Percentiles rank a stretch among this genome's conserved stretches.
phyloP scores from a whole-genome alignment of 2,329 filamentous ascomycete genomes.

The Ascomycota sp. region DNA sequence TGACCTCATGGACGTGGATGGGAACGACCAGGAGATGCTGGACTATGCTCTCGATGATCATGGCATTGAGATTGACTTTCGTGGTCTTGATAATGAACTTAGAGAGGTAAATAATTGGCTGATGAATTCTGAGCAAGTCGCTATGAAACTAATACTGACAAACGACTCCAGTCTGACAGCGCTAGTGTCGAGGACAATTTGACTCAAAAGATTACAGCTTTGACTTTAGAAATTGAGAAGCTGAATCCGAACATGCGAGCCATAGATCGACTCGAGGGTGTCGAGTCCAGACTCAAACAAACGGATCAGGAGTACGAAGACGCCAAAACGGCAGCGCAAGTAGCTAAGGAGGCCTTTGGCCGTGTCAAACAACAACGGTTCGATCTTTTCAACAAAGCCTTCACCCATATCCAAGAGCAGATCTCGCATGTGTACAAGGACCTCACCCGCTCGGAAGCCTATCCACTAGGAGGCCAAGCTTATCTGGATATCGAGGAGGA shows the following conservation, averaged over 20 bases:
- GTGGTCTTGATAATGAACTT: slow-evolving; percentile 60
- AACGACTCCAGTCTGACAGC: slow-evolving; percentile 39
- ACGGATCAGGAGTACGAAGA: slow-evolving; percentile 83
- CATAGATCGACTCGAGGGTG: slow-evolving; percentile 72
- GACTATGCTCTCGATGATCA: slow-evolving; percentile 62
- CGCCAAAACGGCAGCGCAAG: slow-evolving; percentile 52
- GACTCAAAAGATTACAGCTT: slow-evolving; percentile 52
- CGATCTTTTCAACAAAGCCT: slow-evolving; percentile 88
- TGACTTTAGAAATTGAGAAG: slow-evolving; percentile 71
- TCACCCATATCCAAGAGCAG: slow-evolving; percentile 84
- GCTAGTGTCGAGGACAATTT: slow-evolving; percentile 54
- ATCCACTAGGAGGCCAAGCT: slow-evolving; percentile 72
- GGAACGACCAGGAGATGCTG: slow-evolving; percentile 37
- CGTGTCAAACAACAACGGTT: slow-evolving; percentile 63
- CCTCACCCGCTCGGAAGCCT: slow-evolving; percentile 74
- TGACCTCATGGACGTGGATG: slow-evolving; percentile 84
- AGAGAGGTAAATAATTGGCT: slow-evolving; percentile 49
- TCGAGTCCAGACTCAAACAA: slow-evolving; percentile 61
- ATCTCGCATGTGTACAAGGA: slow-evolving; percentile 91
- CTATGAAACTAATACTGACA: no score
- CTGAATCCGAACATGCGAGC: slow-evolving; percentile 94
- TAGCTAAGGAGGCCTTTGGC: slow-evolving; percentile 67
- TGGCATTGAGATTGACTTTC: slow-evolving; percentile 79
- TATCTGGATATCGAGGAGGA: slow-evolving; percentile 89
- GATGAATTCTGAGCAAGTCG: no score